phyloP scores from a whole-genome alignment of 495 filamentous ascomycete species.

The Hypoxylon trugodes region DNA sequence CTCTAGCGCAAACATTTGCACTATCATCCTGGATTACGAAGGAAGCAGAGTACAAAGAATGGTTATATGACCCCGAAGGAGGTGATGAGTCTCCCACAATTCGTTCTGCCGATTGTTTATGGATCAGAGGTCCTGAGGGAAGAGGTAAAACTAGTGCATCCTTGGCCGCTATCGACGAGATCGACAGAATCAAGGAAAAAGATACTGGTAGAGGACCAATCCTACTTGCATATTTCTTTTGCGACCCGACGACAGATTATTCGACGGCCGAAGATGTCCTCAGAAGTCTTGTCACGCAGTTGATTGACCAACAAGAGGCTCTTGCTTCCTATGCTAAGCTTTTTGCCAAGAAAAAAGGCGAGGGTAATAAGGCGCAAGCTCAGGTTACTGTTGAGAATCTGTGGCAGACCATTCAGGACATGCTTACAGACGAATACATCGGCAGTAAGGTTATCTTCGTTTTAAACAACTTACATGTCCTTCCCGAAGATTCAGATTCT shows the following conservation, averaged over 20 bases:
- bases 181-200: conserved; percentile 37
- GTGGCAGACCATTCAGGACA: conserved; percentile 48
- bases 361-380: conserved; percentile 27
- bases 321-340: conserved; percentile 48
- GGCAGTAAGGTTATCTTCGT: conserved; percentile 49
- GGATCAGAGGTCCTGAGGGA: conserved; percentile 49
- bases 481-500: conserved; percentile 48
- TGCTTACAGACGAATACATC: conserved; percentile 46
- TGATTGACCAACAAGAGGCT: conserved; percentile 45
- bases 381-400: conserved; percentile 45
- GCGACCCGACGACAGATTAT: conserved; percentile 43
- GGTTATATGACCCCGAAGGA: conserved; percentile 30
- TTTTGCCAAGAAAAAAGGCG: conserved; percentile 44
- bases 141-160: conserved; percentile 49
- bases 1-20: conserved; percentile 40
- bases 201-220: conserved; percentile 32
- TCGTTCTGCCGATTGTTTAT: conserved; percentile 40
- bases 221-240: conserved; percentile 52
- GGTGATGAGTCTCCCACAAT: neutral
- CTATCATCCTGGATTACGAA: conserved; percentile 47
- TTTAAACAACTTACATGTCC: conserved; percentile 49
- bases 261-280: conserved; percentile 50
- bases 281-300: conserved; percentile 48
- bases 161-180: conserved; percentile 44
- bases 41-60: conserved; percentile 45